Evolutionary conservation across 495 filamentous ascomycete species (phyloP).

Genomic region (Cenococcum geophilum): DNA sequence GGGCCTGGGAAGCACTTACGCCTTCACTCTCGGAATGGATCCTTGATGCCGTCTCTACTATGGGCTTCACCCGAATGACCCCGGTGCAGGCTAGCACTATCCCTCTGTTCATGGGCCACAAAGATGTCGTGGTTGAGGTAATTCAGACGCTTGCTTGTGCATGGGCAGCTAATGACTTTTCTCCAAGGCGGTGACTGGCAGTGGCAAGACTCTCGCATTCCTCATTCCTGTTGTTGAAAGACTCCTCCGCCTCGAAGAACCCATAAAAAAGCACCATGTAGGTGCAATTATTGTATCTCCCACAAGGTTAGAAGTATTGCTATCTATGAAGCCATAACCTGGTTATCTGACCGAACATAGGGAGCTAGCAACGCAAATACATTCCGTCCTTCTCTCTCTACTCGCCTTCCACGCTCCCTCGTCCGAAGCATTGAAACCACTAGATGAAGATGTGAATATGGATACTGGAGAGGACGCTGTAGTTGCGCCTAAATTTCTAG

Average conservation of each 20-base stretch:
- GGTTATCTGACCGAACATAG: constrained; percentile 30
- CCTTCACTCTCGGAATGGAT: constrained; percentile 86
- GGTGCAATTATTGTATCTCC: constrained; percentile 87
- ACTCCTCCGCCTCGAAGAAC: constrained; percentile 66
- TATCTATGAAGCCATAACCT: background rate
- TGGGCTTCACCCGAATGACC: constrained; percentile 84
- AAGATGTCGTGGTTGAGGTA: constrained; percentile 90
- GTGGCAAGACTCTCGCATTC: constrained; percentile 89
- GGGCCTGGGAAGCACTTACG: constrained; percentile 74
- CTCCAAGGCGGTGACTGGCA: constrained; percentile 78
- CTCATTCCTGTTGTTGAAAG: constrained; percentile 84
- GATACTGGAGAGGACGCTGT: constrained; percentile 41
- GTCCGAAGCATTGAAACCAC: constrained; percentile 51
- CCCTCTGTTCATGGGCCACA: constrained; percentile 85
- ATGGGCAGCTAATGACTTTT: constrained; percentile 10
- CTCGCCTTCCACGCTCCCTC: constrained; percentile 78
- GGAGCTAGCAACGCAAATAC: constrained; percentile 86
- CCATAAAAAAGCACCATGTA: constrained; percentile 80
- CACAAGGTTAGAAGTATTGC: constrained; percentile 49
- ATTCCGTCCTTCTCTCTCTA: constrained; percentile 69
- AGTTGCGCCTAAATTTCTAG: constrained; percentile 46
- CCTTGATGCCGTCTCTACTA: constrained; percentile 70
- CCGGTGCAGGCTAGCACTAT: constrained; percentile 93
- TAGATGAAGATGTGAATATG: constrained; percentile 41
- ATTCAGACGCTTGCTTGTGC: constrained; percentile 1